Conservation (phyloP, 2,329 filamentous ascomycete genomes). For the Trichoderma harzianum region DNA sequence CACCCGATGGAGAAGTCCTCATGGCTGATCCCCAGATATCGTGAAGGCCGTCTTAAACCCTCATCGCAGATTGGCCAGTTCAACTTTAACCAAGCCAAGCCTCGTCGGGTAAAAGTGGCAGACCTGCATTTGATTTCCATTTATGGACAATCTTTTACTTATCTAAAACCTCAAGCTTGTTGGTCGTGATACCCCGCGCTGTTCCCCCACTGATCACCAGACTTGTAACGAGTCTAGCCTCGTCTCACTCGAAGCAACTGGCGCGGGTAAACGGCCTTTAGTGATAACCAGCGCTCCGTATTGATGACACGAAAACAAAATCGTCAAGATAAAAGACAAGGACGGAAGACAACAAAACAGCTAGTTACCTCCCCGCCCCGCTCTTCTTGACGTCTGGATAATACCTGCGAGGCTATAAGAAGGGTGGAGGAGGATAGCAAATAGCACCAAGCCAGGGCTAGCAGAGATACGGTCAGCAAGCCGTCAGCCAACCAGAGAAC, state of each 20-base stretch:
- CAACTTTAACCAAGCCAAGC: background rate
- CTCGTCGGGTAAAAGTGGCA: constrained; percentile 13
- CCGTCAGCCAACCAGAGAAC: constrained; percentile 2
- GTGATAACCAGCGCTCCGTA: background rate
- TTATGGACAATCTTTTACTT: background rate
- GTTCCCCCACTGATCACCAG: constrained; percentile 11
- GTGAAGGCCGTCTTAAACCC: background rate
- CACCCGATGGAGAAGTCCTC: background rate
- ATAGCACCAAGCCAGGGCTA: background rate
- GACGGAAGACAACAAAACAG: background rate
- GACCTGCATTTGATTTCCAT: background rate
- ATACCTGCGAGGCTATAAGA: background rate
- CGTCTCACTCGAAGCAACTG: background rate
- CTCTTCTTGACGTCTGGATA: background rate
- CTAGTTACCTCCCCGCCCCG: background rate
- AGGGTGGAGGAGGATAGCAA: constrained; percentile 8
- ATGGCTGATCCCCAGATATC: constrained; percentile 3
- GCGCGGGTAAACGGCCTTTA: background rate
- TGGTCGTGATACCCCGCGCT: constrained; percentile 1
- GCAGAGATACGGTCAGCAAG: background rate
- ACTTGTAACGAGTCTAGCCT: background rate
- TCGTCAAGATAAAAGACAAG: background rate
- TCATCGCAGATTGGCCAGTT: background rate
- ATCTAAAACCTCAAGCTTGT: background rate
- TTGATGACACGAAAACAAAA: background rate